These are phyloP conservation scores for Aspergillus sclerotiicarbonarius DNA, from an alignment of 495 filamentous ascomycete species.

Conservation along the genomic window DNA sequence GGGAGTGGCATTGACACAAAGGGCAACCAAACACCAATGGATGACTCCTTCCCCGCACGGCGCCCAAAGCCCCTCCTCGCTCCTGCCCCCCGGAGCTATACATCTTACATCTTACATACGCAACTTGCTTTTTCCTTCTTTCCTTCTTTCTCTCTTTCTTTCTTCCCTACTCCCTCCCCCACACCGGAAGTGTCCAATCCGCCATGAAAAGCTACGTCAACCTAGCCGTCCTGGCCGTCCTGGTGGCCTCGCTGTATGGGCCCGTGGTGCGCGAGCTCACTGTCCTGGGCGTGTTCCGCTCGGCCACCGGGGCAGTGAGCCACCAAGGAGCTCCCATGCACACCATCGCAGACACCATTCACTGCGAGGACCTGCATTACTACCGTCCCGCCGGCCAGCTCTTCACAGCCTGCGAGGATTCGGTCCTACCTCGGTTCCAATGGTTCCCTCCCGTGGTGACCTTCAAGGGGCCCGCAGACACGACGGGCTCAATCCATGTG, in stretches of 20 bases:
- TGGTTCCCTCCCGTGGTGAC: conserved; percentile 57
- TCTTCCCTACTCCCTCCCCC: background rate
- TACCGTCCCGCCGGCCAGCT: conserved; percentile 47
- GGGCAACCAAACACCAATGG: too few species aligned
- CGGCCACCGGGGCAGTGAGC: conserved; percentile 22
- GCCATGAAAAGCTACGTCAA: conserved; percentile 29
- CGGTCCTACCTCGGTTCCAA: conserved; percentile 38
- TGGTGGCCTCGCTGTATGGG: conserved; percentile 33
- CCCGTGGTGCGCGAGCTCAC: conserved; percentile 28
- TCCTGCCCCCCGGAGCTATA: too few species aligned
- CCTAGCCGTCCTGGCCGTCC: conserved; percentile 32
- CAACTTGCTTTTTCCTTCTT: conserved; percentile 7
- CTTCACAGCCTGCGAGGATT: conserved; percentile 58
- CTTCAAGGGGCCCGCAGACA: conserved; percentile 33
- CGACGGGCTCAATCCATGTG: conserved; percentile 50
- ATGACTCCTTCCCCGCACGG: too few species aligned
- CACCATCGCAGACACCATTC: conserved; percentile 50
- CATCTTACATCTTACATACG: too few species aligned
- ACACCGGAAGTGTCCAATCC: background rate
- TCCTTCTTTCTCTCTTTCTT: conserved; percentile 4
- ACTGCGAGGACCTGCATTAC: conserved; percentile 62
- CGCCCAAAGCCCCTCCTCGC: background rate
- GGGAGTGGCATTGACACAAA: too few species aligned
- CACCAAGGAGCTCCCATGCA: conserved; percentile 35
- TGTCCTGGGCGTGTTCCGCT: conserved; percentile 30